Evolutionary conservation across 2,329 filamentous ascomycete species (phyloP), one percentile per base, ranked within the genome.

Genomic region (Raffaelea albimanens): DNA sequence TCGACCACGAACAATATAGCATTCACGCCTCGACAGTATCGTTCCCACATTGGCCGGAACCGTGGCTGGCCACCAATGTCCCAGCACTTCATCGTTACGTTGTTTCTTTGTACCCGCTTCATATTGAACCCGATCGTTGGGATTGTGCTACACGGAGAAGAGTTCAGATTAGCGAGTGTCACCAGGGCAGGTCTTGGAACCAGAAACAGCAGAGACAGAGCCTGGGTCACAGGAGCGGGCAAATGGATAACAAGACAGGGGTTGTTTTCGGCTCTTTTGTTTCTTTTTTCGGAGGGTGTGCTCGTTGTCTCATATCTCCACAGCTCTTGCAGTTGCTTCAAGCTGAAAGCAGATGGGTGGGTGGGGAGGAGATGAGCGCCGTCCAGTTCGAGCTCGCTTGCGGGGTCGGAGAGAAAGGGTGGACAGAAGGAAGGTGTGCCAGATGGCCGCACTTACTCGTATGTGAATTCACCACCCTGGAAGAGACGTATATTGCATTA

Each of bases 51-150:
- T 57, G 87, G 87, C 61, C 93, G 86, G 71, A 97, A 98, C 56
- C 91, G 81, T 58, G 93, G 91, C 69, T 98, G 93, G 46, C 93
- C 93, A 58, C 93, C 93, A 55, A 98, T 81, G 71, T 98, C 93
- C 93, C 93, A 98, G 69, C 93, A 98, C 70, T 97, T 97, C 61
- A 98, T 76, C 58, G 93, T 95, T 65, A 98, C 93, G 78, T 97
- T 91, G 58, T 93, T 93, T 63, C 93, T 91, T 70, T 96, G 90
- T 59, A 98, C 89, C 57, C 86, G 84, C 76, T 97, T 97, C 82
- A 96, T 95, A 68, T 97, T 98, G 75, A 97, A 97, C 56, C 93
- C 93, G 59, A 98, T 91, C 16, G 93, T 98, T 52, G 93, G 93
- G 65, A 97, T 96, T 56, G 91, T 95, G 73, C 91, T 97, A 29